phyloP scores from a whole-genome alignment of 73 alveolate species.

The Tetrahymena thermophila region DNA sequence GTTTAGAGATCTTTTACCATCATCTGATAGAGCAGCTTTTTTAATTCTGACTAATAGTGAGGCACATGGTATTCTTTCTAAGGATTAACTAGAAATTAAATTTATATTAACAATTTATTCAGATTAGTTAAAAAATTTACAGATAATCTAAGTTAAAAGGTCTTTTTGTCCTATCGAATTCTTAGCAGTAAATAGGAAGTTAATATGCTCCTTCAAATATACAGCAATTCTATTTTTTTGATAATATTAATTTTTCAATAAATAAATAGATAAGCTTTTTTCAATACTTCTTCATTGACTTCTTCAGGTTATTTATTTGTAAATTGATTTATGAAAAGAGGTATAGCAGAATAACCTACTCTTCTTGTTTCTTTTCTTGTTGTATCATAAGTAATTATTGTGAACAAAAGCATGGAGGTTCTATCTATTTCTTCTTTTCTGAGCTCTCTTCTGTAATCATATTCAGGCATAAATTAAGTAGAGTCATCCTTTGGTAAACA shows the following conservation, averaged over 20 bases:
- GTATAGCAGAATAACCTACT: constrained; percentile 75
- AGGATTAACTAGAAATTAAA: background rate
- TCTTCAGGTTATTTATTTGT: constrained; percentile 53
- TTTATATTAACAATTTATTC: background rate
- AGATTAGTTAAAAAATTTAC: background rate
- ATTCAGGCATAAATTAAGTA: constrained; percentile 50
- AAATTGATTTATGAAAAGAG: constrained; percentile 57
- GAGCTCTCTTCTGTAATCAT: constrained; percentile 67
- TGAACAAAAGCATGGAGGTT: constrained; percentile 54
- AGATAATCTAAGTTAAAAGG: constrained; percentile 56
- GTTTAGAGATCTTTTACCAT: constrained; percentile 63
- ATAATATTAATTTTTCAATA: no score
- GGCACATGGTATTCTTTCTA: constrained; percentile 79
- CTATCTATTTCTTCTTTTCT: constrained; percentile 67
- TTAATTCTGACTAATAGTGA: constrained; percentile 63
- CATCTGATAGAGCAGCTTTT: constrained; percentile 66
- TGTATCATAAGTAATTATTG: constrained; percentile 65
- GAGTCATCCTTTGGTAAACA: constrained; percentile 58
- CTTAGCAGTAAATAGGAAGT: constrained; percentile 61
- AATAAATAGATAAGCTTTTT: no score
- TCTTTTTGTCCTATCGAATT: constrained; percentile 48
- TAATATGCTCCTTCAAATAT: constrained; percentile 64
- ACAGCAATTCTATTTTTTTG: constrained; percentile 14
- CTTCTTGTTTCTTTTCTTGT: constrained; percentile 49
- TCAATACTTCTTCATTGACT: constrained; percentile 17